These are phyloP conservation scores for Ceratobasidium sp. DNA, from an alignment of 1,284 basidiomycete species.

Conservation along the genomic window DNA sequence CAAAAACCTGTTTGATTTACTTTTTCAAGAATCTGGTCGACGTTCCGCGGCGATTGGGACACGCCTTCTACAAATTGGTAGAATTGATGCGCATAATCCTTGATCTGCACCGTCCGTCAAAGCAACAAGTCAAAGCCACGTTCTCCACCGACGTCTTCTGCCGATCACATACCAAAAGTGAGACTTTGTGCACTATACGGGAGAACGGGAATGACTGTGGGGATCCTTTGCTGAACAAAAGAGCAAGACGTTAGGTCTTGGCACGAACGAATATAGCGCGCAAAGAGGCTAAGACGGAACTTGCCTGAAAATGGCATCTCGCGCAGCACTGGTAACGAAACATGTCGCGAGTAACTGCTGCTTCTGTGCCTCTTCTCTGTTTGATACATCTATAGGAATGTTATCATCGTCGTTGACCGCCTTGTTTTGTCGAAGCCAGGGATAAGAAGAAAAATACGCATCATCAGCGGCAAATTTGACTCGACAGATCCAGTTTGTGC, in stretches of 20 bases:
- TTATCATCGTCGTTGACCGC: conserved; percentile 91
- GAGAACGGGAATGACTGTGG: conserved; percentile 38
- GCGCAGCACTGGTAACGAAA: conserved; percentile 29
- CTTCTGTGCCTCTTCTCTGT: conserved; percentile 55
- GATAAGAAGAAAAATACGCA: not conserved
- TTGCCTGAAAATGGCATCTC: conserved; percentile 32
- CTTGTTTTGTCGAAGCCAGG: conserved; percentile 64
- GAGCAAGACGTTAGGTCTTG: conserved; percentile 52
- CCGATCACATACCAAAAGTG: conserved; percentile 26
- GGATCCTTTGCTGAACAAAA: conserved; percentile 15
- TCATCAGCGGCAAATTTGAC: not conserved
- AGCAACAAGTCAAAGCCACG: not conserved
- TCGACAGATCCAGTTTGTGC: conserved; percentile 36
- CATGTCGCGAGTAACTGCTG: conserved; percentile 24
- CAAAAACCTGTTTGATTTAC: conserved; percentile 58
- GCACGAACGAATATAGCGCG: conserved; percentile 68
- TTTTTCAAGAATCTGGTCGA: conserved; percentile 91
- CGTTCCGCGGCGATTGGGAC: conserved; percentile 88
- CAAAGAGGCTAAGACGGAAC: conserved; percentile 96
- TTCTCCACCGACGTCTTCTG: not conserved
- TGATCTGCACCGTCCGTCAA: conserved; percentile 67
- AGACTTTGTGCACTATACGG: conserved; percentile 35
- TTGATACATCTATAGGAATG: conserved; percentile 86
- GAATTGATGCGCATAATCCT: conserved; percentile 94
- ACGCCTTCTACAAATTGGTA: conserved; percentile 97